Evolutionary conservation across 2,329 filamentous ascomycete genomes (phyloP).

Genomic region (Neurospora crassa): DNA sequence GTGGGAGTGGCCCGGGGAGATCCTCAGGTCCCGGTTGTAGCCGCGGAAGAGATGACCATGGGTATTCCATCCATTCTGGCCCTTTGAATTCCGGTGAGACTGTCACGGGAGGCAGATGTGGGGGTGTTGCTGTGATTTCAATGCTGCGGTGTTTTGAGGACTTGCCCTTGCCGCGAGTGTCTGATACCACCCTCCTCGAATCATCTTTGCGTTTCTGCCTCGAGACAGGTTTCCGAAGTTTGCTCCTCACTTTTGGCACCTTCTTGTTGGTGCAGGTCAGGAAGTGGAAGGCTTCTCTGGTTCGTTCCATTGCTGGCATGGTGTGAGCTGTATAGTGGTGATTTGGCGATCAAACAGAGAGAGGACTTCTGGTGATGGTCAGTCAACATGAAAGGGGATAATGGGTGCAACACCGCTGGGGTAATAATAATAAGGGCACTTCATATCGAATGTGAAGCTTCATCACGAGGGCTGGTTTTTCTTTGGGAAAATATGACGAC

Average conservation of each 20-base stretch:
- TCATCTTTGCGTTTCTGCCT: slow-evolving; percentile 13
- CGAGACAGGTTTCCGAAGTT: slow-evolving; percentile 23
- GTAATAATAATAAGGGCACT: not conserved
- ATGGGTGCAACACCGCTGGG: not conserved
- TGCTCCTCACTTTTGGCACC: slow-evolving; percentile 21
- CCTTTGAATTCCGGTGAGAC: not conserved
- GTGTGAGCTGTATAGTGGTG: not conserved
- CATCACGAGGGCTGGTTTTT: not conserved
- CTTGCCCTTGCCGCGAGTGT: slow-evolving; percentile 10
- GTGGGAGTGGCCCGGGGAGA: not conserved
- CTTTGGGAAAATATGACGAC: not conserved
- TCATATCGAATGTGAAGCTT: not conserved
- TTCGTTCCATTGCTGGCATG: slow-evolving; percentile 13
- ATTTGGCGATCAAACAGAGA: not conserved
- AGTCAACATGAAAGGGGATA: not conserved
- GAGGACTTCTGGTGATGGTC: slow-evolving; percentile 1
- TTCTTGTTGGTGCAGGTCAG: not conserved
- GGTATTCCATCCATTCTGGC: not conserved
- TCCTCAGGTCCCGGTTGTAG: not conserved
- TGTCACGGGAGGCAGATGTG: not conserved
- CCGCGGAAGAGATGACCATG: not conserved
- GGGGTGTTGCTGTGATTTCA: not conserved
- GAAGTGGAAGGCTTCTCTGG: slow-evolving; percentile 6
- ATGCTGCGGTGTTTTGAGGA: slow-evolving; percentile 3
- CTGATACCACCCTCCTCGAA: slow-evolving; percentile 9